Base-by-base conservation (phyloP, 208 protist genomes). In the Porcisia hertigi region DNA sequence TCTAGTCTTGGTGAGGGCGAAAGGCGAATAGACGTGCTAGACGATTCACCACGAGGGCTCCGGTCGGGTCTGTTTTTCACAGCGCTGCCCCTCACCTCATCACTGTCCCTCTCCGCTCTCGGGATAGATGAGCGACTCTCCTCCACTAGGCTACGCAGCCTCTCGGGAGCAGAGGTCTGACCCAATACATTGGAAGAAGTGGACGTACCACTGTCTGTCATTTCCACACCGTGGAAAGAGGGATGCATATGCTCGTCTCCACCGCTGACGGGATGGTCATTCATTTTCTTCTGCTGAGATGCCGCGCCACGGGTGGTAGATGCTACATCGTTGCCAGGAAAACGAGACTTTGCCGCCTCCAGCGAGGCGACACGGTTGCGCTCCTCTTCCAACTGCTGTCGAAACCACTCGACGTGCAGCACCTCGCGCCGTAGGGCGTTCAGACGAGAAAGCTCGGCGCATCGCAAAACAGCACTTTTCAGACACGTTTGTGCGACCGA, bases 401-500 rank as follows among this genome's bases (percentile, higher is more conserved):
- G 85, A 30, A 89, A 66, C 71, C 83, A 74, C 8, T 75, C 63
- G 4, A 81, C 74, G 73, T 89, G 85, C n/a, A 89, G 76, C 54
- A 81, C 69, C 60, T 89, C 85, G 18, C 85, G 77, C 18, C 80
- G 74, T 14, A 89, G 72, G 36, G 78, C 81, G 41, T 86, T 82
- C 7, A 75, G 73, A 25, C 85, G 85, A 0, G 85, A 89, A 41
- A 89, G 67, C 72, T 86, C 75, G 11, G 85, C 74, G 41, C 84
- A 80, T 45, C 60, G 75, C 36, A 89, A 41, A 1, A 86, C 43
- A 9, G 65, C 76, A 41, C 70, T 80, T 30, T 53, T 72, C 69
- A 77, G 72, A 20, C 36, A 9, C 34, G 11, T 25, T 12, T 16
- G 20, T 18, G 53, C 69, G 2, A 49, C 18, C 5, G 66, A 14